phyloP scores from a whole-genome alignment of 768 basidiomycete genomes.

The Tricholoma flavovirens region DNA sequence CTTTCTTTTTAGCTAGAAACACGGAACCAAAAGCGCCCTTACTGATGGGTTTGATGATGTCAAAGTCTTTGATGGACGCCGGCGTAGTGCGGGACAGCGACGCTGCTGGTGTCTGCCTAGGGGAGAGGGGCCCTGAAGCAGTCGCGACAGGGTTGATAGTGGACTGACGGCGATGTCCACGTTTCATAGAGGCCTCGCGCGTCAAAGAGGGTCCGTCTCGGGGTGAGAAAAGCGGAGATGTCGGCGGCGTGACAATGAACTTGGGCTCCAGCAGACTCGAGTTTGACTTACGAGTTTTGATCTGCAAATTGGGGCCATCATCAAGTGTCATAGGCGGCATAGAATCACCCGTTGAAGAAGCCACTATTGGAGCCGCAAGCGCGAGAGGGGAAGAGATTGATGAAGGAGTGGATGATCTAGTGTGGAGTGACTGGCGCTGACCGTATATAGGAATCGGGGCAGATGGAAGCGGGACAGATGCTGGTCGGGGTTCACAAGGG shows the following conservation, averaged over 20 bases:
- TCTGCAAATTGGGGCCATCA: slow-evolving; percentile 34
- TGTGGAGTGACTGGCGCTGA: slow-evolving; percentile 50
- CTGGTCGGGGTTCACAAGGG: slow-evolving; percentile 26
- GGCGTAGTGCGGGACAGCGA: slow-evolving; percentile 75
- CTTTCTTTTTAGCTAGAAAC: slow-evolving; percentile 97
- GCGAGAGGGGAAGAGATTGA: slow-evolving; percentile 86
- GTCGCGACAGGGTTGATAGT: slow-evolving; percentile 58
- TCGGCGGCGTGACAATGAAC: slow-evolving; percentile 66
- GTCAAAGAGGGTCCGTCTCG: slow-evolving; percentile 33
- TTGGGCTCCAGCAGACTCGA: slow-evolving; percentile 63
- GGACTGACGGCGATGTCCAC: slow-evolving; percentile 67
- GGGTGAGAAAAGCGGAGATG: slow-evolving; percentile 59
- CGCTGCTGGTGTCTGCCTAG: slow-evolving; percentile 73
- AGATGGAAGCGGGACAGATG: slow-evolving; percentile 20
- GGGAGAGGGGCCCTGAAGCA: slow-evolving; percentile 73
- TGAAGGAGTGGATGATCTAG: slow-evolving; percentile 83
- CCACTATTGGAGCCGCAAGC: slow-evolving; percentile 78
- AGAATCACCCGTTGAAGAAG: slow-evolving; percentile 54
- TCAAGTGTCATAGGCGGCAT: slow-evolving; percentile 66
- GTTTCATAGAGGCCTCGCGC: slow-evolving; percentile 46
- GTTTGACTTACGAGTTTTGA: slow-evolving; percentile 61
- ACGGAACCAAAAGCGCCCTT: slow-evolving; percentile 99
- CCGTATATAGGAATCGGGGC: slow-evolving; percentile 25
- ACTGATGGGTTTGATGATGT: slow-evolving; percentile 98
- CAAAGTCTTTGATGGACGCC: slow-evolving; percentile 97